Evolutionary conservation across 2,329 filamentous ascomycete genomes (phyloP).

Genomic region (Aspergillus sp.): DNA sequence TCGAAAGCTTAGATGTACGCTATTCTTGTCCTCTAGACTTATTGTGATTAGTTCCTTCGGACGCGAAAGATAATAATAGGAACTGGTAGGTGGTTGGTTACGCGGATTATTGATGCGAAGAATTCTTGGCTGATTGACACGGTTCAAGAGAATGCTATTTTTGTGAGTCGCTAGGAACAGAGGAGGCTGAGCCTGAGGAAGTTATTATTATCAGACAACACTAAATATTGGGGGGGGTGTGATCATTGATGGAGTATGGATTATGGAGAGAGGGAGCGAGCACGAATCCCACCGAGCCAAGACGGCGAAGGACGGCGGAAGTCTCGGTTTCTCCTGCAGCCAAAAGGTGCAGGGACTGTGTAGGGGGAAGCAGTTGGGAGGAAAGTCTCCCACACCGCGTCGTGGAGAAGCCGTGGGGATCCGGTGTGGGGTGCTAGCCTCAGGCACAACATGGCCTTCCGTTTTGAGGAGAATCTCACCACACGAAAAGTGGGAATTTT

Average conservation of each 20-base stretch:
- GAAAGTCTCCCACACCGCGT: not conserved
- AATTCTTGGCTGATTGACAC: not conserved
- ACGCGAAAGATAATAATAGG: not conserved
- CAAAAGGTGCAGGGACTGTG: not conserved
- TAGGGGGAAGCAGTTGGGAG: not conserved
- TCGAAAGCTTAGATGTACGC: not conserved
- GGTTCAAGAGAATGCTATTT: not conserved
- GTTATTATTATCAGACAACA: not conserved
- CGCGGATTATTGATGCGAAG: not conserved
- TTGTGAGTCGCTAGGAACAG: not conserved
- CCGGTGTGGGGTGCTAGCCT: constrained; percentile 8
- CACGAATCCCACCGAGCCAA: constrained; percentile 1
- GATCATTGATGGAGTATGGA: too few species aligned
- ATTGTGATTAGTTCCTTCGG: not conserved
- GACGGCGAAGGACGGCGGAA: not conserved
- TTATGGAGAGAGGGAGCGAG: not conserved
- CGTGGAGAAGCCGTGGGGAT: constrained; percentile 5
- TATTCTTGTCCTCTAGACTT: not conserved
- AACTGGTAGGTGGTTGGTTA: not conserved
- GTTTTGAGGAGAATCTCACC: not conserved
- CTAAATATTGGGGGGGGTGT: too few species aligned
- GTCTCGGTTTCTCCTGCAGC: not conserved
- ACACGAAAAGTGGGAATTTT: not conserved
- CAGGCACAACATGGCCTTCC: not conserved
- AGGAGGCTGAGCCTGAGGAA: not conserved